A percentile compares a stretch with the other conserved stretches of the same genome.
phyloP scores from a whole-genome alignment of 176 grass and related monocot species.

The sorghum (Sorghum bicolor) region DNA sequence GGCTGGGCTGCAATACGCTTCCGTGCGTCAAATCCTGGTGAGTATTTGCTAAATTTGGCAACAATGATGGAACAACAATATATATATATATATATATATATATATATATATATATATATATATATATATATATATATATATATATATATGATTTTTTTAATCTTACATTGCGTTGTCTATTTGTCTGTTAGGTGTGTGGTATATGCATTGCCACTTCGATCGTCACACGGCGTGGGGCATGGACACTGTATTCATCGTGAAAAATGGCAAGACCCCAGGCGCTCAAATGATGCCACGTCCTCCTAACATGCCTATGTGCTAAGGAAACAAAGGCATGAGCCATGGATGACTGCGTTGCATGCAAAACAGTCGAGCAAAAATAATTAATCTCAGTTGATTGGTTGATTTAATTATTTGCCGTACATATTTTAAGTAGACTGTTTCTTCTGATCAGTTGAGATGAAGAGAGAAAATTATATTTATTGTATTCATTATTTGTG shows the following conservation, averaged over 20 bases:
- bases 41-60: neutral
- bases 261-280: constrained; percentile 31
- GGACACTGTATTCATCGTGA: constrained; percentile 70
- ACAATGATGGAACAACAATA: too few relatives aligned
- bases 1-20: constrained; percentile 63
- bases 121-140: too few relatives aligned
- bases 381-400: neutral
- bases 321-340: neutral
- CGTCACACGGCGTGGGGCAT: constrained; percentile 63
- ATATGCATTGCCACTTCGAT: constrained; percentile 79
- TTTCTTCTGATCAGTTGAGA: neutral
- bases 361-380: neutral
- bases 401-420: neutral
- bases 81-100: too few relatives aligned
- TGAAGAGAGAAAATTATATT: neutral
- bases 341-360: too few relatives aligned
- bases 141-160: too few relatives aligned
- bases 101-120: too few relatives aligned
- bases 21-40: constrained; percentile 54
- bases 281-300: constrained; percentile 46
- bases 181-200: constrained; percentile 52
- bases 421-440: neutral
- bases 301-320: constrained; percentile 53
- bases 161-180: too few relatives aligned
- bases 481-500: neutral